These are phyloP conservation scores for Glycyrrhiza uralensis DNA, from an alignment of 306 rosid genomes.

Conservation along the genomic window DNA sequence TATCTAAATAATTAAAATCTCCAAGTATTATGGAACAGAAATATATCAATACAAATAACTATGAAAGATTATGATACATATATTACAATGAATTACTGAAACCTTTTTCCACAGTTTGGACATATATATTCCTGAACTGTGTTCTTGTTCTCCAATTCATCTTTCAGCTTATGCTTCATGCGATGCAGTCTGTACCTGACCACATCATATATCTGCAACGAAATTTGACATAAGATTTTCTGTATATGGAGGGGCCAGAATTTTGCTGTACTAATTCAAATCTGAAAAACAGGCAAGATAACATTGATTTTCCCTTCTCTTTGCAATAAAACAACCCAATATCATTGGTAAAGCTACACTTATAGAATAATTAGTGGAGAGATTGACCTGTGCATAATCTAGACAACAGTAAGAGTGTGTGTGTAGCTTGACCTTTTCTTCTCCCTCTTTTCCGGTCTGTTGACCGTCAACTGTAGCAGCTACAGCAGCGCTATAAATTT, in stretches of 20 bases:
- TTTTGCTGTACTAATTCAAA: conserved; percentile 21
- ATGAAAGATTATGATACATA: neutral
- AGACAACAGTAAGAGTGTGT: conserved; percentile 91
- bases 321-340: neutral
- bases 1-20: conserved; percentile 46
- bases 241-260: conserved; percentile 22
- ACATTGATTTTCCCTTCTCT: conserved; percentile 18
- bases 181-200: conserved; percentile 93
- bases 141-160: conserved; percentile 95
- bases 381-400: conserved; percentile 68
- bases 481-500: conserved; percentile 83
- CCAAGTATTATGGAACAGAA: conserved; percentile 8
- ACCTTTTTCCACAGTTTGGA: conserved; percentile 87
- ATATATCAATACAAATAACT: conserved; percentile 9
- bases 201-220: conserved; percentile 80
- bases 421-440: conserved; percentile 90
- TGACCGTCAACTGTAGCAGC: conserved; percentile 85
- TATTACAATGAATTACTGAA: conserved; percentile 17
- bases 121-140: conserved; percentile 91
- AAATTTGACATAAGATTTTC: conserved; percentile 30
- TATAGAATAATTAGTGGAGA: conserved; percentile 22
- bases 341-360: conserved; percentile 13
- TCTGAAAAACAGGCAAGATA: conserved; percentile 18
- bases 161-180: conserved; percentile 94
- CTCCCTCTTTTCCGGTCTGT: conserved; percentile 63